These are phyloP conservation scores for Stemphylium lycopersici DNA, from an alignment of 2,329 filamentous ascomycete genomes.

Conservation along the genomic window DNA sequence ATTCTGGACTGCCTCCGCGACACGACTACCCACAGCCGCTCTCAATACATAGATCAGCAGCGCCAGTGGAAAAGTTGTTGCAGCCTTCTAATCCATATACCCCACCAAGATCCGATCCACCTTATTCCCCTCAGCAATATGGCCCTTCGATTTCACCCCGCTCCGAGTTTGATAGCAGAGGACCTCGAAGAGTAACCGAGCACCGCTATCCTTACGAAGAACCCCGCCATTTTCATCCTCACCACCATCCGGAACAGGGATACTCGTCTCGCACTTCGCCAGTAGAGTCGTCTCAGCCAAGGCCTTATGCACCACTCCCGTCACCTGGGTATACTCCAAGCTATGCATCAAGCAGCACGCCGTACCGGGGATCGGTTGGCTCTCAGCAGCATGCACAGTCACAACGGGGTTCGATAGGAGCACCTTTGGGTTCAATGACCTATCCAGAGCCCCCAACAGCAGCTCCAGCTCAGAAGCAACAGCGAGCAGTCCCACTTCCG, in stretches of 20 bases:
- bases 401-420: conserved; percentile 43
- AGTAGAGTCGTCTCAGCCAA: conserved; percentile 42
- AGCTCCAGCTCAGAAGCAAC: conserved; percentile 38
- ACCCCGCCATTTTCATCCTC: conserved; percentile 34
- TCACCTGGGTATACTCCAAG: conserved; percentile 50
- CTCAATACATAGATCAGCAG: conserved; percentile 34
- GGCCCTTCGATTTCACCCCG: conserved; percentile 46
- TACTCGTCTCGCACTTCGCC: conserved; percentile 48
- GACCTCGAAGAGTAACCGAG: conserved; percentile 34
- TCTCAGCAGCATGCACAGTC: conserved; percentile 47
- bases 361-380: conserved; percentile 47
- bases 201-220: conserved; percentile 46
- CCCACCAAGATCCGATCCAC: conserved; percentile 48
- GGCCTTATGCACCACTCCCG: conserved; percentile 43
- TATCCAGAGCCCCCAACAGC: conserved; percentile 41
- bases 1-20: conserved; percentile 39
- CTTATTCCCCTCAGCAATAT: conserved; percentile 50
- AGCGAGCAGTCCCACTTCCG: conserved; percentile 40
- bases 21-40: conserved; percentile 36
- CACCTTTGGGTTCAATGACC: conserved; percentile 39
- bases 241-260: conserved; percentile 40
- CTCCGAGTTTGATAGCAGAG: conserved; percentile 43
- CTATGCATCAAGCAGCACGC: conserved; percentile 47
- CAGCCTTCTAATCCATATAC: conserved; percentile 47
- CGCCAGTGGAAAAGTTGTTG: conserved; percentile 46